phyloP scores from a whole-genome alignment of 2,329 filamentous ascomycete genomes.

The Xylaria arbuscula region DNA sequence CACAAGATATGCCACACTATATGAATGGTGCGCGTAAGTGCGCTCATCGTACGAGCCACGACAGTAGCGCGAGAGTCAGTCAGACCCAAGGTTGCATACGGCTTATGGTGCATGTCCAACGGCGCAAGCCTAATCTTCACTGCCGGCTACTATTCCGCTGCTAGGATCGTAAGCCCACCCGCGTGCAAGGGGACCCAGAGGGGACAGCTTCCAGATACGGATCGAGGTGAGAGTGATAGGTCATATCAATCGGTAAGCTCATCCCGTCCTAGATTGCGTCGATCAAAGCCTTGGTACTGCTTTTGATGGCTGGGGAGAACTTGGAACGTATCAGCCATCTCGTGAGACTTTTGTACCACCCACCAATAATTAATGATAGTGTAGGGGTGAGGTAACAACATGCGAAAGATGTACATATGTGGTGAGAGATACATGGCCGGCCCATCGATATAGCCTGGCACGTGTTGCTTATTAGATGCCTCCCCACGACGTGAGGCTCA shows the following conservation, averaged over 20 bases:
- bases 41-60: constrained; percentile 28
- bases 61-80: constrained; percentile 19
- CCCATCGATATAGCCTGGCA: constrained; percentile 39
- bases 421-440: background rate
- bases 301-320: constrained; percentile 22
- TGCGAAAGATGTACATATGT: constrained; percentile 8
- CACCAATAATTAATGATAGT: constrained; percentile 9
- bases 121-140: constrained; percentile 27
- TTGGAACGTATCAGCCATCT: constrained; percentile 16
- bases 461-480: constrained; percentile 27
- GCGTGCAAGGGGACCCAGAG: constrained; percentile 29
- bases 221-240: constrained; percentile 25
- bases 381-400: constrained; percentile 6
- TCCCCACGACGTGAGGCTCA: constrained; percentile 31
- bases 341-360: constrained; percentile 6
- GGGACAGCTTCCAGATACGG: constrained; percentile 18
- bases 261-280: constrained; percentile 13
- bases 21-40: constrained; percentile 30
- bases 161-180: constrained; percentile 36
- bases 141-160: constrained; percentile 39
- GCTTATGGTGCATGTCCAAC: constrained; percentile 23
- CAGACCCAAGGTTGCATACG: constrained; percentile 27
- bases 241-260: constrained; percentile 17
- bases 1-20: constrained; percentile 18
- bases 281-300: constrained; percentile 3